phyloP scores from a whole-genome alignment of 805 yeast genomes.

The Kuraishia floccosa region DNA sequence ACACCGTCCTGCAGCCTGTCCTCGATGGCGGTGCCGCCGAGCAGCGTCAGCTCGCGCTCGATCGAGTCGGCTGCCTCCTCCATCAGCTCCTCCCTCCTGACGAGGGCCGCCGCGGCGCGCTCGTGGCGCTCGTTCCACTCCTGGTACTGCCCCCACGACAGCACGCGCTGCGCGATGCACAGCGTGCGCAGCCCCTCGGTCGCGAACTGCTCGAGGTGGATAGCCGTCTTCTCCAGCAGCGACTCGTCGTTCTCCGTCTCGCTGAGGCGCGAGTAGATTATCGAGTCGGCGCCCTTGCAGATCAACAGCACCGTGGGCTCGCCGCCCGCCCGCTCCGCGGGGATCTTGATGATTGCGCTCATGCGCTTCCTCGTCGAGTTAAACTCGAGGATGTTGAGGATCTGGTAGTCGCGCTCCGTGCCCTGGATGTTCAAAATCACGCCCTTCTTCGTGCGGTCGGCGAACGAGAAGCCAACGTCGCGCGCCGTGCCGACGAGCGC shows the following conservation, averaged over 20 bases:
- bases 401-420: conserved; percentile 54
- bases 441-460: conserved; percentile 59
- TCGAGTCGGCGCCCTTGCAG: conserved; percentile 81
- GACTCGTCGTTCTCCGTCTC: conserved; percentile 29
- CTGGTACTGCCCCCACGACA: conserved; percentile 48
- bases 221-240: conserved; percentile 49
- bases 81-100: conserved; percentile 57
- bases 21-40: conserved; percentile 85
- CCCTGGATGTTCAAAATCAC: conserved; percentile 61
- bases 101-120: conserved; percentile 52
- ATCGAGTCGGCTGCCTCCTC: conserved; percentile 67
- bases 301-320: conserved; percentile 53
- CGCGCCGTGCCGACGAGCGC: conserved; percentile 78
- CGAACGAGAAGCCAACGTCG: conserved; percentile 61
- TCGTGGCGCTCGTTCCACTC: conserved; percentile 56
- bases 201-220: conserved; percentile 68
- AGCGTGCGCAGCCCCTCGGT: conserved; percentile 77
- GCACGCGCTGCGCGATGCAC: conserved; percentile 64
- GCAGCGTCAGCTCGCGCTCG: conserved; percentile 49
- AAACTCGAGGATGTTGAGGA: conserved; percentile 63
- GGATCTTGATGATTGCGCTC: conserved; percentile 72
- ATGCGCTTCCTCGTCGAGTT: conserved; percentile 81
- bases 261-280: conserved; percentile 56
- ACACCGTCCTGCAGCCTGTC: conserved; percentile 82
- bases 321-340: conserved; percentile 29